Evolutionary conservation across 225 moss, liverwort and hornwort species (phyloP), one percentile per base, ranked within the genome.

Genomic region (Marchantia paleacea): DNA sequence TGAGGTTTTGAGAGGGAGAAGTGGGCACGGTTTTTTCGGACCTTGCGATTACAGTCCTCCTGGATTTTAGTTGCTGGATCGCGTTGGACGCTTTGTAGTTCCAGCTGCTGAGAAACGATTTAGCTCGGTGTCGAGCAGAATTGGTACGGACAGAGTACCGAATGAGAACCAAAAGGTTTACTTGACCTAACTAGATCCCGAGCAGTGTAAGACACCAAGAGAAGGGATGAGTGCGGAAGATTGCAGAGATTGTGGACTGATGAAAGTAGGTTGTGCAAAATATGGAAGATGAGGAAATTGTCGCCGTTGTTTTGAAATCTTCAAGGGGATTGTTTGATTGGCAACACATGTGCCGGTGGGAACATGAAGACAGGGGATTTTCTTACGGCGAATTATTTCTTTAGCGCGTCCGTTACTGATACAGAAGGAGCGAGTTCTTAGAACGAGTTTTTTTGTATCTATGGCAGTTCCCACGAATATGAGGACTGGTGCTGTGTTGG

Each of bases 401-500:
- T 11, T 62, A 63, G 31, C 7, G 61, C 29, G 20, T 31, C 6
- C 62, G 16, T 63, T 5, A 20, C 76, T 47, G 49, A 77, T 11
- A 20, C 77, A 48, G 47, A 77, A 62, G 49, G 39, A 47, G 55
- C 12, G 55, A 58, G 47, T 14, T 49, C 30, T 12, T 31, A 48
- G 77, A 61, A 18, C 11, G 63, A 22, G 20, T 57, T 58, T 9
- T 8, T 50, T 49, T 47, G n/a, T 1, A 57, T 9, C 24, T n/a
- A 69, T 79, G 79, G 79, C 83, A 64, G 82, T 82, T 55, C 77
- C 85, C 24, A 76, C 77, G 62, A 67, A 76, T 64, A 73, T 82
- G 72, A 83, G 88, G 75, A 52, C 73, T 73, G 74, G 66, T 68
- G 80, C 80, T 20, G 78, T 72, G 14, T 82, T 82, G 53, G 72